Conservation (phyloP, 495 filamentous ascomycete genomes). For the Talaromyces wortmannii region DNA sequence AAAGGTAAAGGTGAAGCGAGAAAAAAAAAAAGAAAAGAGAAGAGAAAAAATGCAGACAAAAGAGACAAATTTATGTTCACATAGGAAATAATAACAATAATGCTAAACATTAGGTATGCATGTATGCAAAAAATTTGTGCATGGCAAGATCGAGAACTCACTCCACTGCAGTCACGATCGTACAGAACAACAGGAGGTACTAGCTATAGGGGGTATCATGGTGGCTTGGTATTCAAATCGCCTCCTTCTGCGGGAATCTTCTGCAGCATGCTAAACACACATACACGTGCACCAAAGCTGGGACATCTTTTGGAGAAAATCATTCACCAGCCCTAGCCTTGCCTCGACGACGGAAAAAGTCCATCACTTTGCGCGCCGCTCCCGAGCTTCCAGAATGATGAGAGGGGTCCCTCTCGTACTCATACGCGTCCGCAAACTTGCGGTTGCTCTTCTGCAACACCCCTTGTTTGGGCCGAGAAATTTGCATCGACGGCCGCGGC, state of each 20-base stretch:
- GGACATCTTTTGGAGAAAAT: conserved; percentile 24
- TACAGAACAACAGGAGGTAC: conserved; percentile 28
- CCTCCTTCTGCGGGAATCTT: conserved; percentile 6
- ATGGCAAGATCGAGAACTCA: conserved; percentile 22
- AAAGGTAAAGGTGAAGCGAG: background rate
- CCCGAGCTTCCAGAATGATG: conserved; percentile 76
- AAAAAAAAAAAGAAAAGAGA: background rate
- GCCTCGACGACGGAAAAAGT: conserved; percentile 87
- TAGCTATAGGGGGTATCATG: conserved; percentile 29
- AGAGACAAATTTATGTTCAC: conserved; percentile 9
- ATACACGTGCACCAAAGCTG: conserved; percentile 13
- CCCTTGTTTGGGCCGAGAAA: conserved; percentile 36
- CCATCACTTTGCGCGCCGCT: conserved; percentile 89
- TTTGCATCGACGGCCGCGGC: conserved; percentile 36
- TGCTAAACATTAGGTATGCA: conserved; percentile 17
- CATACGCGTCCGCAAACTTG: conserved; percentile 87
- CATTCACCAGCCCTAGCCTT: conserved; percentile 62
- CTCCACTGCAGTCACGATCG: background rate
- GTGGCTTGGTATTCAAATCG: conserved; percentile 26
- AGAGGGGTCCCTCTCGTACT: conserved; percentile 58
- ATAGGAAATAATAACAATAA: conserved; percentile 10
- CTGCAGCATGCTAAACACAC: conserved; percentile 1
- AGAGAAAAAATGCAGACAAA: conserved; percentile 5
- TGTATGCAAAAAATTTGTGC: conserved; percentile 23
- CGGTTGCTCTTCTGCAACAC: conserved; percentile 76